A percentile compares a stretch with the other conserved stretches of the same genome.
phyloP scores from a whole-genome alignment of 75 land plant genomes.

The Adiantum capillusveneris region DNA sequence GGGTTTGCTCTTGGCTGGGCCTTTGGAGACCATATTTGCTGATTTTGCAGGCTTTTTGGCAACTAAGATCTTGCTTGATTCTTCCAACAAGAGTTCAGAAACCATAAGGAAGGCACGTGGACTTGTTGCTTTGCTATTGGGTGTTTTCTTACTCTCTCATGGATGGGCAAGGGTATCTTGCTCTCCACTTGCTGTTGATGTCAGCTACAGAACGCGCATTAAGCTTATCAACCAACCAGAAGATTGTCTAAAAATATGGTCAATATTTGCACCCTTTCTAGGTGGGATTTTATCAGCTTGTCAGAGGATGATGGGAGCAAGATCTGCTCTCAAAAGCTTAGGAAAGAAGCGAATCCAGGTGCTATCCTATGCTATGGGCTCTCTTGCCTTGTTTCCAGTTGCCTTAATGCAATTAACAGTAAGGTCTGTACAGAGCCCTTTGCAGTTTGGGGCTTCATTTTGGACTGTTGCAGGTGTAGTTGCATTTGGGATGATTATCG shows the following conservation, averaged over 20 bases:
- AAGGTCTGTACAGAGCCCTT: neutral
- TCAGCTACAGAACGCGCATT: neutral
- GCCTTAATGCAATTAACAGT: neutral
- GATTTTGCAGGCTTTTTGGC: conserved; percentile 57
- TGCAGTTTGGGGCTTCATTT: neutral
- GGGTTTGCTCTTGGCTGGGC: conserved; percentile 44
- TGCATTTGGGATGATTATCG: conserved; percentile 15
- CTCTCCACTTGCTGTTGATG: conserved; percentile 12
- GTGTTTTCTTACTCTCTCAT: conserved; percentile 40
- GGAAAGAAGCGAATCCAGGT: conserved; percentile 13
- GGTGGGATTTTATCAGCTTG: conserved; percentile 10
- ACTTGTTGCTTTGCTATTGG: conserved; percentile 5
- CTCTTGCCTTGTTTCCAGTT: conserved; percentile 10
- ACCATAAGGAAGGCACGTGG: conserved; percentile 1
- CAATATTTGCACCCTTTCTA: conserved; percentile 1
- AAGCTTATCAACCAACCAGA: neutral
- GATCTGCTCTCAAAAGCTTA: conserved; percentile 2
- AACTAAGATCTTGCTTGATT: conserved; percentile 19
- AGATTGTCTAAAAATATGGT: conserved; percentile 4
- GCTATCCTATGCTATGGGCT: neutral
- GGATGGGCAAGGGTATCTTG: conserved; percentile 57
- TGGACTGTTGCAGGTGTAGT: conserved; percentile 15
- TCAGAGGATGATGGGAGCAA: neutral
- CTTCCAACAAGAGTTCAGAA: neutral
- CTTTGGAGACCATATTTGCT: conserved; percentile 51